Conservation (phyloP, 2,329 filamentous ascomycete species). For the Cercospora berteroae region DNA sequence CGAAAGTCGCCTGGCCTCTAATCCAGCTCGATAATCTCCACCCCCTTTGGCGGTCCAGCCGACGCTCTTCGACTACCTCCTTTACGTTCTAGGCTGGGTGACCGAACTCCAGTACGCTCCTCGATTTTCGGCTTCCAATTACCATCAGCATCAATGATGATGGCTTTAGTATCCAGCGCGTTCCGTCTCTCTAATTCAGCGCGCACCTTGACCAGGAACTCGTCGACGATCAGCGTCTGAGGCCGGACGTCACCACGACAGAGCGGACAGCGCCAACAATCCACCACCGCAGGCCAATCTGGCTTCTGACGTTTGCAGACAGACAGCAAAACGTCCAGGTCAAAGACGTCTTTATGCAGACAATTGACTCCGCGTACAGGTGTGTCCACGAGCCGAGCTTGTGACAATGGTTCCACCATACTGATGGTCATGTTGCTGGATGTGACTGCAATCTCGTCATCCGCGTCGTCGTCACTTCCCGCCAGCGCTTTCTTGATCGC, state of each 20-base stretch:
- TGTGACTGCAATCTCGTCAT: slow-evolving; percentile 51
- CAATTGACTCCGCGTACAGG: slow-evolving; percentile 72
- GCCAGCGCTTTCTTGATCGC: slow-evolving; percentile 56
- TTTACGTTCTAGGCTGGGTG: slow-evolving; percentile 31
- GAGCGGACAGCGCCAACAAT: slow-evolving; percentile 84
- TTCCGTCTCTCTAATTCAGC: slow-evolving; percentile 42
- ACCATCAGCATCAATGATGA: slow-evolving; percentile 63
- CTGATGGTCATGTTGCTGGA: slow-evolving; percentile 44
- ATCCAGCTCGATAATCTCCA: slow-evolving; percentile 31
- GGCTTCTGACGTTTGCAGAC: slow-evolving; percentile 55
- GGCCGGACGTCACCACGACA: slow-evolving; percentile 78
- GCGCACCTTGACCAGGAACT: slow-evolving; percentile 67
- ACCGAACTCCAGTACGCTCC: slow-evolving; percentile 31
- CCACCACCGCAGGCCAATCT: slow-evolving; percentile 46
- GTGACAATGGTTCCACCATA: slow-evolving; percentile 49
- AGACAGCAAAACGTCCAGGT: slow-evolving; percentile 75
- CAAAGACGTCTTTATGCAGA: slow-evolving; percentile 82
- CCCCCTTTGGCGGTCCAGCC: slow-evolving; percentile 10
- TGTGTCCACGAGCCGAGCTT: slow-evolving; percentile 57
- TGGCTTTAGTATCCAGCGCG: slow-evolving; percentile 52
- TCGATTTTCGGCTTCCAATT: slow-evolving; percentile 54
- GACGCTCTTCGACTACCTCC: slow-evolving; percentile 13
- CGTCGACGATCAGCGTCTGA: slow-evolving; percentile 66
- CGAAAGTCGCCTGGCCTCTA: slow-evolving; percentile 8
- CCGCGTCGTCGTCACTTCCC: slow-evolving; percentile 49